These are phyloP conservation scores for Phytophthora tubulina DNA, from an alignment of 352 stramenopile genomes.

Conservation along the genomic window DNA sequence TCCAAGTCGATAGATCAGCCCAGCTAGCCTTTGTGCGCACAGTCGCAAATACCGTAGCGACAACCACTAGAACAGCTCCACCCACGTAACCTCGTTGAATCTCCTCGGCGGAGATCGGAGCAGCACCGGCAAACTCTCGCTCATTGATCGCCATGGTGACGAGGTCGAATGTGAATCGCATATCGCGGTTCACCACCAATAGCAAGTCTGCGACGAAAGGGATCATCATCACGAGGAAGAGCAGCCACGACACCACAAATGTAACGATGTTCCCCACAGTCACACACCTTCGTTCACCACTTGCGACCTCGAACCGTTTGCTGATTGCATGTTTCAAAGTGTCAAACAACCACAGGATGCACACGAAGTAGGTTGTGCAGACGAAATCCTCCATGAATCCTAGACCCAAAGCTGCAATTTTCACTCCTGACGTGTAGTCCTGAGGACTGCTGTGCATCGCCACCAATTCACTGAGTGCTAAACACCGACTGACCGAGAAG, in stretches of 20 bases:
- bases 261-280: conserved; percentile 11
- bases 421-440: conserved; percentile 6
- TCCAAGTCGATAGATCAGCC: conserved; percentile 21
- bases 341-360: conserved; percentile 32
- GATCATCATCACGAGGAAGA: conserved; percentile 38
- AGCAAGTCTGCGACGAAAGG: conserved; percentile 49
- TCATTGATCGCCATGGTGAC: conserved; percentile 23
- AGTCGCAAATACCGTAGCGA: conserved; percentile 18
- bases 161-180: conserved; percentile 56
- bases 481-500: conserved; percentile 22
- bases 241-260: conserved; percentile 28
- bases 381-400: conserved; percentile 39
- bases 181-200: conserved; percentile 45
- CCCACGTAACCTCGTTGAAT: conserved; percentile 41
- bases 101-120: conserved; percentile 38
- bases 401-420: conserved; percentile 30
- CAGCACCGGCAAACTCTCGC: conserved; percentile 42
- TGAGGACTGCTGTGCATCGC: conserved; percentile 24
- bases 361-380: conserved; percentile 37
- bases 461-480: conserved; percentile 19
- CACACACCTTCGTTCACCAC: not conserved
- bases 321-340: not conserved
- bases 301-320: not conserved
- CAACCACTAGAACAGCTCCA: conserved; percentile 17
- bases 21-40: conserved; percentile 12